Conservation (phyloP, 73 alveolate species). For the Stentor roeselii region DNA sequence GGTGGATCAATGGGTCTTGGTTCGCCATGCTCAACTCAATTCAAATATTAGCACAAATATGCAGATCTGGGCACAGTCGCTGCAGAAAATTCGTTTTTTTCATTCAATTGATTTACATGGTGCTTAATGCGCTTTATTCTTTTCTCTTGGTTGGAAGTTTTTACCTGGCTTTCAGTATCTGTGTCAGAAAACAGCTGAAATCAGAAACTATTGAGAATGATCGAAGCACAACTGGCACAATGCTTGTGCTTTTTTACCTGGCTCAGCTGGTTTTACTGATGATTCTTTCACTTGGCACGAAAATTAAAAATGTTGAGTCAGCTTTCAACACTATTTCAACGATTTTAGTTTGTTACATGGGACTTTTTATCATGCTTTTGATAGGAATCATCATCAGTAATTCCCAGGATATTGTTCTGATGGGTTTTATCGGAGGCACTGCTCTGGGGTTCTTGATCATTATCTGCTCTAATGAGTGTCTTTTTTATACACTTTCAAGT, state of each 20-base stretch:
- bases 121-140: not conserved
- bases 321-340: not conserved
- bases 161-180: not conserved
- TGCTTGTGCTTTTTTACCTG: not conserved
- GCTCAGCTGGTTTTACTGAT: not conserved
- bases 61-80: not conserved
- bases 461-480: not conserved
- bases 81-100: not conserved
- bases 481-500: conserved; percentile 26
- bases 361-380: conserved; percentile 1
- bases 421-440: not conserved
- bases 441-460: not conserved
- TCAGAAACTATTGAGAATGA: not conserved
- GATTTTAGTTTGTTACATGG: conserved; percentile 14
- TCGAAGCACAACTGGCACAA: not conserved
- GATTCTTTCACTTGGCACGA: not conserved
- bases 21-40: conserved; percentile 22
- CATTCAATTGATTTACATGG: not conserved
- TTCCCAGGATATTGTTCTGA: no score
- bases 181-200: not conserved
- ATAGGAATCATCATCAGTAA: not conserved
- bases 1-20: conserved; percentile 31
- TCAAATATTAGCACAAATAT: not conserved
- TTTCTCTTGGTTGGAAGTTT: conserved; percentile 9
- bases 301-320: not conserved